These are phyloP conservation scores for Erodium texanum DNA, from an alignment of 441 rosid genomes.

Conservation along the genomic window DNA sequence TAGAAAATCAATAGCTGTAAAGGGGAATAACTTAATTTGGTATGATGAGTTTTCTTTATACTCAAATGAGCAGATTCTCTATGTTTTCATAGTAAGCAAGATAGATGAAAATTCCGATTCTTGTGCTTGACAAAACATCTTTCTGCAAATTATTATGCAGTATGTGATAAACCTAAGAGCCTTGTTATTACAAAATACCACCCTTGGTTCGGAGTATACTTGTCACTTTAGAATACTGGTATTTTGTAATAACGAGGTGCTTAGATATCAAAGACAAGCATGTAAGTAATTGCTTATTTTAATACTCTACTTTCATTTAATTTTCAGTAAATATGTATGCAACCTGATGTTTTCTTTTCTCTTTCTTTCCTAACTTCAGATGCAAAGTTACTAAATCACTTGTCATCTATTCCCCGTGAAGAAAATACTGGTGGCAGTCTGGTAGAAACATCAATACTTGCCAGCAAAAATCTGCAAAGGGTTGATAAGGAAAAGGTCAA, in stretches of 20 bases:
- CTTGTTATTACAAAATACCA: too few relatives aligned
- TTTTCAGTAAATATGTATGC: neutral
- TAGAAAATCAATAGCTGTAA: neutral
- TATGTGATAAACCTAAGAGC: too few relatives aligned
- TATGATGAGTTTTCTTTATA: neutral
- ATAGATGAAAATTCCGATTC: neutral
- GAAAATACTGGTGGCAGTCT: conserved; percentile 20
- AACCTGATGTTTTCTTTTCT: neutral
- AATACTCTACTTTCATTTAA: too few relatives aligned
- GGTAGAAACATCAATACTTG: conserved; percentile 19
- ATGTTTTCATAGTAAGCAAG: neutral
- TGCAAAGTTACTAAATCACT: conserved; percentile 16
- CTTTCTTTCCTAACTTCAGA: conserved; percentile 21
- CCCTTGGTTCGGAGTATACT: neutral
- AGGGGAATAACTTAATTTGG: neutral
- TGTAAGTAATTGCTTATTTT: too few relatives aligned
- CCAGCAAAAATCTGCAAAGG: conserved; percentile 15
- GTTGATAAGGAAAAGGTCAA: conserved; percentile 16
- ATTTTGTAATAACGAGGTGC: neutral
- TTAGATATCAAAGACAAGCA: neutral
- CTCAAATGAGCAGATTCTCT: neutral
- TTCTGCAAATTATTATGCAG: too few relatives aligned
- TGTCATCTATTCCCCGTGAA: conserved; percentile 17
- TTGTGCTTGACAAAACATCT: too few relatives aligned
- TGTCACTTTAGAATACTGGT: neutral